These are phyloP conservation scores for Colletotrichum siamense DNA, from an alignment of 2,329 filamentous ascomycete species.

Conservation along the genomic window DNA sequence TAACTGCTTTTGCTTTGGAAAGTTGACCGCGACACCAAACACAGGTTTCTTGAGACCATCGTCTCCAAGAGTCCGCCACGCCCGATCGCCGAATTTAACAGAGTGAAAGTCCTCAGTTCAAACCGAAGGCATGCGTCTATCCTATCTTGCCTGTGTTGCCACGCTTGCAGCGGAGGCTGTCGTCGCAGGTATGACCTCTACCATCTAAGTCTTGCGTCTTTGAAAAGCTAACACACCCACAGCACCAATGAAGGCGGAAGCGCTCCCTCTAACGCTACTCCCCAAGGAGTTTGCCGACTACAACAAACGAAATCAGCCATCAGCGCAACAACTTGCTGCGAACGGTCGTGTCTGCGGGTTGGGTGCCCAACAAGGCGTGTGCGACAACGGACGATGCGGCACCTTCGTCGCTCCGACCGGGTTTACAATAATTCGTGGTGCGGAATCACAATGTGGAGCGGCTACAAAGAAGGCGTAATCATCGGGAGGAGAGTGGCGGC, in stretches of 20 bases:
- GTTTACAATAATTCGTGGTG: not conserved
- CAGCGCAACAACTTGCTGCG: not conserved
- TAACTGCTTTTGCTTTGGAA: not conserved
- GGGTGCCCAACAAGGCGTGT: not conserved
- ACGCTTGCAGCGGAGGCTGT: not conserved
- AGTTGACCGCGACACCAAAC: not conserved
- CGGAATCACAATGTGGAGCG: not conserved
- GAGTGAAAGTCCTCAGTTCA: not conserved
- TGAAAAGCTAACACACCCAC: rapidly evolving
- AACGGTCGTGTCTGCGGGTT: not conserved
- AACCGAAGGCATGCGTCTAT: not conserved
- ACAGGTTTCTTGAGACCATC: not conserved
- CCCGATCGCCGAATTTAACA: too few species aligned
- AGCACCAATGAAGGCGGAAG: not conserved
- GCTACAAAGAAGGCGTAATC: not conserved
- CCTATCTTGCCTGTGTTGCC: not conserved
- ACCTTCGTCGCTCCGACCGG: constrained; percentile 8
- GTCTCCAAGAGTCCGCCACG: not conserved
- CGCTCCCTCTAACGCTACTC: not conserved
- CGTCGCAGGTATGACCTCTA: not conserved
- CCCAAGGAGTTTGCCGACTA: not conserved
- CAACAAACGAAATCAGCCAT: not conserved
- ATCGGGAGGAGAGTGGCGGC: rapidly evolving
- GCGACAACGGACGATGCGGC: constrained; percentile 13
- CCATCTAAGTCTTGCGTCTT: too few species aligned